phyloP scores from a whole-genome alignment of 371 early-diverging fungal genomes.

The Syncephalastrum monosporum region DNA sequence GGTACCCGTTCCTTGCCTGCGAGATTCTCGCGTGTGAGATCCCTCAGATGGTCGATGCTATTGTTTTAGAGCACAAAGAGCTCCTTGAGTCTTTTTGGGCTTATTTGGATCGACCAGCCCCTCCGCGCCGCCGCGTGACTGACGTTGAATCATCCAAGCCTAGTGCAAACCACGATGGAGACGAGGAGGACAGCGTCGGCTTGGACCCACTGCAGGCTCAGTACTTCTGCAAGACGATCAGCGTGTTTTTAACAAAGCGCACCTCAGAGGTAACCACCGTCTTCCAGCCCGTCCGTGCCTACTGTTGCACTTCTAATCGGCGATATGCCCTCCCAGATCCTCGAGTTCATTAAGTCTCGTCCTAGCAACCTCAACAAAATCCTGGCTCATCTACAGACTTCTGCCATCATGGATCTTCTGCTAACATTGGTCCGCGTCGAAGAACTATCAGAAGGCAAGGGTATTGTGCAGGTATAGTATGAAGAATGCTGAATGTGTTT shows the following conservation, averaged over 20 bases:
- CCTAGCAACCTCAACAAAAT: slow-evolving; percentile 58
- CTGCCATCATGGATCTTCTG: slow-evolving; percentile 87
- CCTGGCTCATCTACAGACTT: slow-evolving; percentile 78
- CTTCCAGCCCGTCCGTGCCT: neutral
- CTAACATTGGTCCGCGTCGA: slow-evolving; percentile 90
- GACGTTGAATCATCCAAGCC: neutral
- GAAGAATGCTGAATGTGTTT: neutral
- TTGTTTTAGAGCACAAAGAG: slow-evolving; percentile 56
- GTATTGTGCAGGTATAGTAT: slow-evolving; percentile 65
- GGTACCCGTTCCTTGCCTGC: slow-evolving; percentile 82
- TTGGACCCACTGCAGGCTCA: slow-evolving; percentile 79
- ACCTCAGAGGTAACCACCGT: slow-evolving; percentile 61
- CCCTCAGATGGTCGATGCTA: slow-evolving; percentile 77
- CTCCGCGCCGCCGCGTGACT: slow-evolving; percentile 21
- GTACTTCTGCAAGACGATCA: slow-evolving; percentile 87
- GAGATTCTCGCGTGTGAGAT: slow-evolving; percentile 89
- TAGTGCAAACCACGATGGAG: slow-evolving; percentile 5
- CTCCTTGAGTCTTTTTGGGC: slow-evolving; percentile 82
- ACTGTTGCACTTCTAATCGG: slow-evolving; percentile 10
- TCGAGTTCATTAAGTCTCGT: slow-evolving; percentile 68
- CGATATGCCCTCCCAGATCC: slow-evolving; percentile 37
- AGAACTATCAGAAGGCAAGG: slow-evolving; percentile 82
- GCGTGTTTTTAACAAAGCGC: slow-evolving; percentile 80
- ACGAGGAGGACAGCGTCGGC: slow-evolving; percentile 11
- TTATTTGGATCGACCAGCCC: slow-evolving; percentile 72